phyloP scores from a whole-genome alignment of 2,329 filamentous ascomycete genomes.

The Cladophialophora carrionii region DNA sequence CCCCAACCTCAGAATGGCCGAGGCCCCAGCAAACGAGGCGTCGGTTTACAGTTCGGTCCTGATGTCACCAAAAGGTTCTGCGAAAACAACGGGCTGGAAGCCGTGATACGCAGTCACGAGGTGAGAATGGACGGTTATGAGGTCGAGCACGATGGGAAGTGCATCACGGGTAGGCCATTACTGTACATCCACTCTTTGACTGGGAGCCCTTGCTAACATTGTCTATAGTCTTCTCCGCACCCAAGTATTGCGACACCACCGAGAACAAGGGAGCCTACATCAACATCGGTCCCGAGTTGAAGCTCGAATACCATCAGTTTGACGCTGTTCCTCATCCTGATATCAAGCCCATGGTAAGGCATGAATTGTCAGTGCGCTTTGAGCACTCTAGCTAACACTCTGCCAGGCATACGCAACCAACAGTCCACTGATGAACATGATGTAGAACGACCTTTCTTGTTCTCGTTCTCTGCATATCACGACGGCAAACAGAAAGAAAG shows the following conservation, averaged over 20 bases:
- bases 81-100: slow-evolving; percentile 90
- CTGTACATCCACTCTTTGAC: slow-evolving; percentile 20
- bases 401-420: slow-evolving; percentile 51
- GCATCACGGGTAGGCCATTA: slow-evolving; percentile 76
- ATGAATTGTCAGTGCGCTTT: neutral
- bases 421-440: slow-evolving; percentile 42
- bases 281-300: slow-evolving; percentile 89
- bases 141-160: slow-evolving; percentile 91
- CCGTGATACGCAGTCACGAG: slow-evolving; percentile 95
- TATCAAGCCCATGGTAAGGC: slow-evolving; percentile 80
- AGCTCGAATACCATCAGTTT: slow-evolving; percentile 90
- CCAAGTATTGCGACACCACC: slow-evolving; percentile 95
- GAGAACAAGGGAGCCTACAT: slow-evolving; percentile 99
- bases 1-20: slow-evolving; percentile 83
- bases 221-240: slow-evolving; percentile 82
- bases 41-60: slow-evolving; percentile 94
- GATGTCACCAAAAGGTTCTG: slow-evolving; percentile 97
- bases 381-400: slow-evolving; percentile 9
- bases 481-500: neutral
- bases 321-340: slow-evolving; percentile 95
- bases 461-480: neutral
- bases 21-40: slow-evolving; percentile 92
- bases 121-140: slow-evolving; percentile 99
- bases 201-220: slow-evolving; percentile 38
- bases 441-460: slow-evolving; percentile 19